Evolutionary conservation across 495 filamentous ascomycete species (phyloP).

Genomic region (Penicillium mononematosum): DNA sequence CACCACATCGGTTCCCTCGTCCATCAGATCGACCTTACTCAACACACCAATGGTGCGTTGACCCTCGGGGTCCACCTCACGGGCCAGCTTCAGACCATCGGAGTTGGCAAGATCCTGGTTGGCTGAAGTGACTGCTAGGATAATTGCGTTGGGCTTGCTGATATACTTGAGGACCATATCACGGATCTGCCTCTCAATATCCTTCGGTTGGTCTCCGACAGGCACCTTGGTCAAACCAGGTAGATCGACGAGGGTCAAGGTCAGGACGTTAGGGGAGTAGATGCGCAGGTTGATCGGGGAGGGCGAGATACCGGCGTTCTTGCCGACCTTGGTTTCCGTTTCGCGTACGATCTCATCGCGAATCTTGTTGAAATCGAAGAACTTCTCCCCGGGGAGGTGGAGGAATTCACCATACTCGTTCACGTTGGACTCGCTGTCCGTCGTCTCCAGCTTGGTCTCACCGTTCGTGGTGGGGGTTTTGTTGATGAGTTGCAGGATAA

Average conservation of each 20-base stretch:
- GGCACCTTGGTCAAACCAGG: constrained; percentile 97
- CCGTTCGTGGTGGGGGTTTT: constrained; percentile 70
- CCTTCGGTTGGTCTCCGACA: constrained; percentile 95
- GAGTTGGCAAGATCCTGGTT: constrained; percentile 99
- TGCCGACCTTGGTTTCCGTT: constrained; percentile 93
- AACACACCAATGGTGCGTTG: constrained; percentile 98
- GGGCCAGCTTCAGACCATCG: constrained; percentile 92
- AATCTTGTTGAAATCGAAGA: constrained; percentile 99
- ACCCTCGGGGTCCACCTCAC: constrained; percentile 96
- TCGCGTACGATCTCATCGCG: constrained; percentile 96
- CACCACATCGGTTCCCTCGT: constrained; percentile 97
- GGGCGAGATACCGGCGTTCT: constrained; percentile 94
- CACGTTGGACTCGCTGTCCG: constrained; percentile 81
- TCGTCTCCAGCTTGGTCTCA: constrained; percentile 60
- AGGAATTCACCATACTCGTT: constrained; percentile 99
- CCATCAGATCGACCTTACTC: constrained; percentile 99
- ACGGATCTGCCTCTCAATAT: constrained; percentile 95
- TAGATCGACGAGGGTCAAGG: constrained; percentile 94
- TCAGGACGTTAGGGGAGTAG: constrained; percentile 97
- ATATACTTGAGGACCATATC: constrained; percentile 99
- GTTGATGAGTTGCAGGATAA: constrained; percentile 98
- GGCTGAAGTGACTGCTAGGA: constrained; percentile 91
- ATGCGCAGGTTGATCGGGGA: constrained; percentile 96
- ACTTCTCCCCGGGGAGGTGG: constrained; percentile 97
- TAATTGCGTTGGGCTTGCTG: constrained; percentile 96